Evolutionary conservation across 257 asterid species (phyloP), one percentile per base, ranked within the genome.

Genomic region (Solanum sejunctum): DNA sequence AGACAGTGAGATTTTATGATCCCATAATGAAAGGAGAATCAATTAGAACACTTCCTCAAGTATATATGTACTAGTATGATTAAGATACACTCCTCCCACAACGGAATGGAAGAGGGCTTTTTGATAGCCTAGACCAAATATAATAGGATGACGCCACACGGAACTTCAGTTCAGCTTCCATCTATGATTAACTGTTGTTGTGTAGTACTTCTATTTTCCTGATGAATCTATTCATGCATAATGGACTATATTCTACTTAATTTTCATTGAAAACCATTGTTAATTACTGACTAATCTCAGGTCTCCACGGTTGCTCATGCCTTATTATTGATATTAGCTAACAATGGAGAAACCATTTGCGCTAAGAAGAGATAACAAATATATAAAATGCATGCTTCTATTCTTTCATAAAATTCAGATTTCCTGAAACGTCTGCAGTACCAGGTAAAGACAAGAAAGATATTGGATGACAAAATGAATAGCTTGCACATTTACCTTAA

Each of bases 401-500:
- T 77, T 51, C 63, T 77, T 77, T 51, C 64, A 77, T 16, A 15
- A 77, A 77, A 77, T 26, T 77, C 21, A 77, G 26, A 26, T 77
- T 51, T 11, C 23, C 26, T 21, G 81, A 49, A 13, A 75, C 60
- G 2, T 75, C 47, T 51, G 47, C 2, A 16, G 16, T 16, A 26
- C 47, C 64, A 26, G 63, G 26, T 51, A 36, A 26, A 66, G 36
- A 66, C 36, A 49, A 66, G 57, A 66, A 71, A 61, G 78, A 82
- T 28, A 82, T 6, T 82, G 75, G 9, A 63, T 23, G 43, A 16
- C 57, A 60, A 81, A n/a, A 60, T 49, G 57, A 78, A 78, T 9
- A 26, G 63, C 47, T 17, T 77, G 16, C 45, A 10, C 5, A 23
- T 18, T 83, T 54, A 96, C 99, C 99, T 93, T 75, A 96, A 91